Conservation (phyloP, 2,329 filamentous ascomycete genomes). For the Orbilia oligospora region DNA sequence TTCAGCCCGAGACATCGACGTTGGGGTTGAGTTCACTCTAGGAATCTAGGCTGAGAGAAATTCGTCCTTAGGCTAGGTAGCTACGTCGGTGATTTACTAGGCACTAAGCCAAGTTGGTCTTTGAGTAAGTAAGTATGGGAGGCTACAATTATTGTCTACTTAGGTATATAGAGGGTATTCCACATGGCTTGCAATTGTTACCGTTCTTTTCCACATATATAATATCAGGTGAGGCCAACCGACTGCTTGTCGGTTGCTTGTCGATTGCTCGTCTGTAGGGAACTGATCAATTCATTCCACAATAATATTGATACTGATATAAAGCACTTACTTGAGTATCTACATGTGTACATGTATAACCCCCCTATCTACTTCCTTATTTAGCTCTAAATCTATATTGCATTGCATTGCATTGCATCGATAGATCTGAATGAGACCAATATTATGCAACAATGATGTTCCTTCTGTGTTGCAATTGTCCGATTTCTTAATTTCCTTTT, state of each 20-base stretch:
- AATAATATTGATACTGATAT: neutral
- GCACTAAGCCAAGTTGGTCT: too few species aligned
- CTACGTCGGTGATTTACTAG: too few species aligned
- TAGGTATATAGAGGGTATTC: conserved; percentile 24
- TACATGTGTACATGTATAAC: too few species aligned
- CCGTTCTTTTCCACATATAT: conserved; percentile 18
- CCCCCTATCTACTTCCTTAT: too few species aligned
- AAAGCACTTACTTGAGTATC: too few species aligned
- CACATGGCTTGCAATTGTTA: conserved; percentile 13
- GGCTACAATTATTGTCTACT: conserved; percentile 15
- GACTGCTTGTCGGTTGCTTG: conserved; percentile 4
- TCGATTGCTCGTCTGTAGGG: conserved; percentile 7
- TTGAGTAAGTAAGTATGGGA: conserved; percentile 22
- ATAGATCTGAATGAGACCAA: too few species aligned
- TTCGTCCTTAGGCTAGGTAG: too few species aligned
- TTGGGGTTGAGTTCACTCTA: conserved; percentile 93
- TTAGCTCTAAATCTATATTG: too few species aligned
- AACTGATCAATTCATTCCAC: conserved; percentile 6
- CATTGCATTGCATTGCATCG: too few species aligned
- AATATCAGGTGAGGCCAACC: conserved; percentile 14
- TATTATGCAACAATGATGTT: too few species aligned
- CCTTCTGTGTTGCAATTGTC: neutral
- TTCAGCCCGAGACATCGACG: conserved; percentile 91
- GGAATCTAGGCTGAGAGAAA: conserved; percentile 89
- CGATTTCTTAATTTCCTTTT: too few species aligned